phyloP scores from a whole-genome alignment of 371 early-diverging fungal species.

The Mucor racemosus region DNA sequence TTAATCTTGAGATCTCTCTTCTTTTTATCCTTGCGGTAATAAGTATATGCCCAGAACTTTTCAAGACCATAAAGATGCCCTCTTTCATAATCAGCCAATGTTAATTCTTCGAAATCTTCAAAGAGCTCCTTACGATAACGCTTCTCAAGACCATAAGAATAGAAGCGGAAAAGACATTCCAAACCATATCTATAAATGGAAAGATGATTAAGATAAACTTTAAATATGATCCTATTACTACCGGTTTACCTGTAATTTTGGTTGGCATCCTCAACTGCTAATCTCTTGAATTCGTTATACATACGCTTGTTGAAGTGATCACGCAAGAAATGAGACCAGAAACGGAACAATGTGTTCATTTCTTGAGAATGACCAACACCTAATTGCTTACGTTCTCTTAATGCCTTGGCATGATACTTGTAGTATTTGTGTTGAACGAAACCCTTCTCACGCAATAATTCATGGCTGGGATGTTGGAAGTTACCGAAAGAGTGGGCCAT shows the following conservation, averaged over 20 bases:
- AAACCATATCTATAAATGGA: slow-evolving; percentile 72
- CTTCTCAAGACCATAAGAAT: slow-evolving; percentile 94
- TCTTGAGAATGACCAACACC: slow-evolving; percentile 95
- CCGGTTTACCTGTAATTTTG: slow-evolving; percentile 74
- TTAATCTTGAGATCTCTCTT: slow-evolving; percentile 73
- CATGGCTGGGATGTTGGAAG: slow-evolving; percentile 95
- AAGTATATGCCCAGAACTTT: slow-evolving; percentile 96
- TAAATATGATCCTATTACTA: background rate
- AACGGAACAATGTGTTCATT: slow-evolving; percentile 97
- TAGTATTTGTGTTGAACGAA: slow-evolving; percentile 96
- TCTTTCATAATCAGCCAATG: slow-evolving; percentile 76
- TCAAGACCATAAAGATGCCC: slow-evolving; percentile 91
- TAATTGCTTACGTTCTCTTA: slow-evolving; percentile 89
- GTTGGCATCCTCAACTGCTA: slow-evolving; percentile 92
- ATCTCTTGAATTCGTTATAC: slow-evolving; percentile 90
- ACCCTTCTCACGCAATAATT: slow-evolving; percentile 91
- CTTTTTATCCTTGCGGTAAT: slow-evolving; percentile 87
- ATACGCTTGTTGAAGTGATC: slow-evolving; percentile 93
- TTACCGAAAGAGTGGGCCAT: slow-evolving; percentile 77
- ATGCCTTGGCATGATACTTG: slow-evolving; percentile 93
- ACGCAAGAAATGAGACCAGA: slow-evolving; percentile 98
- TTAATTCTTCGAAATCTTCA: slow-evolving; percentile 88
- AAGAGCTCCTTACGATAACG: slow-evolving; percentile 87
- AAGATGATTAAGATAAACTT: background rate
- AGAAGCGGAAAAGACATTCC: slow-evolving; percentile 97